Evolutionary conservation across 768 basidiomycete genomes (phyloP).

Genomic region (Jaapia argillacea): DNA sequence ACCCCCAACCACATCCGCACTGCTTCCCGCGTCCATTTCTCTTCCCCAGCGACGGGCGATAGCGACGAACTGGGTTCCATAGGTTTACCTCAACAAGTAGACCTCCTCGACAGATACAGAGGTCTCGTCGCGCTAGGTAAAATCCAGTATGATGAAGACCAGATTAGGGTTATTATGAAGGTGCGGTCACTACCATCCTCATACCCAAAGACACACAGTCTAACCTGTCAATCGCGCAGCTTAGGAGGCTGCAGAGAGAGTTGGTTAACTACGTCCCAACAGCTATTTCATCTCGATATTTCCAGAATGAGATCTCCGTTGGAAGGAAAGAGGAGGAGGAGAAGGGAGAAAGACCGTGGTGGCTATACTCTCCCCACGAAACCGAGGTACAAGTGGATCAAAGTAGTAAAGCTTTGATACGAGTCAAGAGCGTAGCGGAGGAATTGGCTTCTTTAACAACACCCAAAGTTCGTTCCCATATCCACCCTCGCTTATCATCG

Average conservation of each 20-base stretch:
- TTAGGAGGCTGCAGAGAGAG: slow-evolving; percentile 35
- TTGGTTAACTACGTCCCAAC: slow-evolving; percentile 42
- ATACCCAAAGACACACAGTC: background rate
- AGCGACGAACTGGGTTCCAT: no score
- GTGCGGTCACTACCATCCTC: slow-evolving; percentile 17
- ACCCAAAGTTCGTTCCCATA: slow-evolving; percentile 30
- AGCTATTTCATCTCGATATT: slow-evolving; percentile 22
- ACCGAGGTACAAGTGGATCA: slow-evolving; percentile 12
- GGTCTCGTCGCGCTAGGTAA: slow-evolving; percentile 34
- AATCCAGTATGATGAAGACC: slow-evolving; percentile 41
- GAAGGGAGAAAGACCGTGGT: slow-evolving; percentile 24
- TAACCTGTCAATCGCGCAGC: slow-evolving; percentile 19
- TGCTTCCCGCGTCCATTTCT: no score
- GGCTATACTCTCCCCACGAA: slow-evolving; percentile 14
- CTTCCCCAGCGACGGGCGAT: no score
- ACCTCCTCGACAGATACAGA: slow-evolving; percentile 39
- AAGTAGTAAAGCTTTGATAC: slow-evolving; percentile 24
- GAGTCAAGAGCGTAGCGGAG: slow-evolving; percentile 35
- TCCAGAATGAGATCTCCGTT: slow-evolving; percentile 6
- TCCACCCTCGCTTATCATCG: slow-evolving; percentile 1
- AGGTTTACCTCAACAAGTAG: slow-evolving; percentile 19
- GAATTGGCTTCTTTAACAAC: slow-evolving; percentile 40
- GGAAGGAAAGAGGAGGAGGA: slow-evolving; percentile 13
- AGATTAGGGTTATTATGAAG: slow-evolving; percentile 41
- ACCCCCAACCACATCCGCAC: no score